Evolutionary conservation across 495 filamentous ascomycete genomes (phyloP).

Genomic region (Penicillium angulare): DNA sequence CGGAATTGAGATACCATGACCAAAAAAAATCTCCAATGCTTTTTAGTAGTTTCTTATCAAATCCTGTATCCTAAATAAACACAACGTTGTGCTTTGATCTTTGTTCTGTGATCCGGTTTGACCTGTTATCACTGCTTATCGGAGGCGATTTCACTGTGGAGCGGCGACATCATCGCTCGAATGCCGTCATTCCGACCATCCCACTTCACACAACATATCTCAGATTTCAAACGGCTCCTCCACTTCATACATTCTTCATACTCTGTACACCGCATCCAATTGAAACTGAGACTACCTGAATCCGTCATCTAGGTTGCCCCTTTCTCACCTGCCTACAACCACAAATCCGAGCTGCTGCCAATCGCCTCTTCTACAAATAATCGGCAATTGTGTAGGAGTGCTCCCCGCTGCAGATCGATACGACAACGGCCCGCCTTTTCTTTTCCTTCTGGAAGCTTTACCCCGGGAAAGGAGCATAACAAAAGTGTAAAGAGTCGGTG

Average conservation of each 20-base stretch:
- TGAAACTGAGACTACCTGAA: conserved; percentile 8
- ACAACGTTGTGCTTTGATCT: too few relatives aligned
- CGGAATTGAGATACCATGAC: neutral
- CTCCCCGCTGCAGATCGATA: neutral
- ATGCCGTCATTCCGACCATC: conserved; percentile 22
- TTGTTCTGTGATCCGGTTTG: conserved; percentile 1
- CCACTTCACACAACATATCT: conserved; percentile 5
- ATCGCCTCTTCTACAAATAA: neutral
- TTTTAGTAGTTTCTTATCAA: neutral
- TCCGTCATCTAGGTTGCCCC: conserved; percentile 1
- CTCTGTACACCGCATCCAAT: neutral
- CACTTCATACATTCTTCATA: neutral
- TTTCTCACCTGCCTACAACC: conserved; percentile 2
- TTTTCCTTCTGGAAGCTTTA: neutral
- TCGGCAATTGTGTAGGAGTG: neutral
- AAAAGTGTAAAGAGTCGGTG: conserved; percentile 18
- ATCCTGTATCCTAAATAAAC: too few relatives aligned
- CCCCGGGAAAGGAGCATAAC: neutral
- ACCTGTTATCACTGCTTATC: conserved; percentile 18
- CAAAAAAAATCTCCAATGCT: neutral
- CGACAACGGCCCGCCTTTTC: neutral
- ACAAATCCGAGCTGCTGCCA: neutral
- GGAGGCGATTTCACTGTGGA: conserved; percentile 28
- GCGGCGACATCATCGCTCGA: conserved; percentile 32
- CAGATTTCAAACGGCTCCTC: conserved; percentile 3